Base-by-base conservation (phyloP, 2,329 filamentous ascomycete species). In the Epichloe elymi region DNA sequence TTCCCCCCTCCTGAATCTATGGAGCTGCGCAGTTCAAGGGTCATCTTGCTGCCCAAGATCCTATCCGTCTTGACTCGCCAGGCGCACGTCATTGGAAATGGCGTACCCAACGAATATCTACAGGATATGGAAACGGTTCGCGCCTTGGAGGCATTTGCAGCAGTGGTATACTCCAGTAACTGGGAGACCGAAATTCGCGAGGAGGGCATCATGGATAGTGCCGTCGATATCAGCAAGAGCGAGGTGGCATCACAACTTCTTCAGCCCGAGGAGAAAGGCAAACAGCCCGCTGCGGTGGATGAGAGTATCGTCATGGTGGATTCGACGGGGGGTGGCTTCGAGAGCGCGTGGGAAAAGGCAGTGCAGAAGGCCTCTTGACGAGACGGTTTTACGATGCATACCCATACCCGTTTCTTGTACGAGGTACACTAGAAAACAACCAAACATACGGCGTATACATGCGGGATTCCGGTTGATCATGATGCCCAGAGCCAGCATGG, bases 21-120 rank as follows among this genome's bases (percentile, higher is more conserved):
- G 46, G 74, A 75, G 63, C 66, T 68, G 56, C 71, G 67, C 61
- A 68, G 70, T 47, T 71, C 84, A 39, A 91, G 90, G 69, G 67
- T 70, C 15, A 72, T 81, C n/a, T 66, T 78, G 36, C 77, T 98
- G 40, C 93, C 93, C 45, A 94, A 88, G 67, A 84, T 94, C 49
- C 74, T 98, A 37, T 94, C 91, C 3, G 85, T 95, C 5, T 79
- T 97, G 60, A 93, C 89, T 39, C 81, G 88, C 58, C 90, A 98
- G 70, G 91, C 91, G 5, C 90, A 95, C 66, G 78, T 75, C 50
- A 95, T 98, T 58, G 91, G 90, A 49, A 83, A 85, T 60, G 87
- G 87, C 58, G 78, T 80, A 68, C 81, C 76, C 52, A 88, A 79
- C 66, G 83, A 78, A 70, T 86, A 86, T 63, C 73, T 86, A 35